Percentiles rank a stretch among this genome's conserved stretches.
Conservation (phyloP, 1,139 yeast genomes). For the Debaryomyces subglobosus region DNA sequence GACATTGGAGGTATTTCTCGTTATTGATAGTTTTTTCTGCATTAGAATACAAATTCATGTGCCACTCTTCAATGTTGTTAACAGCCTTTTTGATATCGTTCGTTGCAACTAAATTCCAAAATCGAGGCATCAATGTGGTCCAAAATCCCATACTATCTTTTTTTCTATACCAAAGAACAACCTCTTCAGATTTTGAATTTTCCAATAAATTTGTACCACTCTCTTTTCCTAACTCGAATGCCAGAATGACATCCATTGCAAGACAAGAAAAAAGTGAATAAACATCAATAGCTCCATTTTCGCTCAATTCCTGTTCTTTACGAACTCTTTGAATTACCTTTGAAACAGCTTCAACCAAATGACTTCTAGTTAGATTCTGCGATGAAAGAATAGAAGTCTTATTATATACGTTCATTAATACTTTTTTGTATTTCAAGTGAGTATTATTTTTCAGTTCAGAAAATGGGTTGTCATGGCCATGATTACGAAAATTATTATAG, state of each 20-base stretch:
- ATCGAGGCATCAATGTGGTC: slow-evolving; percentile 62
- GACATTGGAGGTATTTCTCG: slow-evolving; percentile 22
- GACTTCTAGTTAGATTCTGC: slow-evolving; percentile 29
- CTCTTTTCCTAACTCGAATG: slow-evolving; percentile 59
- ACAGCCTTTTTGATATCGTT: slow-evolving; percentile 41
- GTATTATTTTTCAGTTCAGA: slow-evolving; percentile 50
- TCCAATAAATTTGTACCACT: slow-evolving; percentile 47
- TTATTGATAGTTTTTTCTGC: slow-evolving; percentile 33
- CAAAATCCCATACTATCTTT: slow-evolving; percentile 71
- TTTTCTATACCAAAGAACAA: slow-evolving; percentile 52
- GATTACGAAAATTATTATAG: slow-evolving; percentile 65
- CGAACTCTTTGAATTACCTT: slow-evolving; percentile 14
- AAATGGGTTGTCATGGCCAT: slow-evolving; percentile 60
- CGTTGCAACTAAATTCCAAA: slow-evolving; percentile 54
- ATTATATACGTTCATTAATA: slow-evolving; percentile 50
- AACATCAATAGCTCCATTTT: slow-evolving; percentile 50
- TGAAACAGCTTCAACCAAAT: slow-evolving; percentile 25
- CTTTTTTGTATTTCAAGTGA: slow-evolving; percentile 54
- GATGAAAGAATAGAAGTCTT: slow-evolving; percentile 43
- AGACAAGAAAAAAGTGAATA: slow-evolving; percentile 65
- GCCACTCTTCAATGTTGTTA: slow-evolving; percentile 52
- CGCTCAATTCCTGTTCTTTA: slow-evolving; percentile 17
- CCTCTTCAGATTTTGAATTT: slow-evolving; percentile 32
- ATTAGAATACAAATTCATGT: slow-evolving; percentile 40
- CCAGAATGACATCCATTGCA: slow-evolving; percentile 71